Percentiles rank a stretch among this genome's conserved stretches.
Conservation (phyloP, 2,329 filamentous ascomycete genomes). For the Lachnellula occidentalis region DNA sequence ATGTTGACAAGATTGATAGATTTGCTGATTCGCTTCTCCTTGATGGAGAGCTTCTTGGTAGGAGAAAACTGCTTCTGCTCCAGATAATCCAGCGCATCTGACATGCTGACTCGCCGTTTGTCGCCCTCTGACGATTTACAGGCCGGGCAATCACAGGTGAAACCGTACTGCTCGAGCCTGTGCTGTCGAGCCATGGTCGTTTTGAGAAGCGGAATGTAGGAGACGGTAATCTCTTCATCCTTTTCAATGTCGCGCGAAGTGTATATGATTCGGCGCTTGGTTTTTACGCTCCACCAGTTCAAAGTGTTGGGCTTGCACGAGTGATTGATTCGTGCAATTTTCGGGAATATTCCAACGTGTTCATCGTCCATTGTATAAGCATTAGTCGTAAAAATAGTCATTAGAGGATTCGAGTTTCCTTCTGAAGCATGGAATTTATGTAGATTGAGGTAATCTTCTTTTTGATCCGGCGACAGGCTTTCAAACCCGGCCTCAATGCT, state of each 20-base stretch:
- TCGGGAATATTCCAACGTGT: constrained; percentile 32
- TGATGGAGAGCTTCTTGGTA: constrained; percentile 8
- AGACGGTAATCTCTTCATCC: constrained; percentile 36
- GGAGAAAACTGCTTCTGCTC: constrained; percentile 25
- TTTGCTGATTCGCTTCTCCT: constrained; percentile 13
- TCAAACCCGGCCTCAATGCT: constrained; percentile 26
- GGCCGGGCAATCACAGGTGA: constrained; percentile 34
- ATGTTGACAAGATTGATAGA: constrained; percentile 18
- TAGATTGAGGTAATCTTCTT: constrained; percentile 12
- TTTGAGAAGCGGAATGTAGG: constrained; percentile 28
- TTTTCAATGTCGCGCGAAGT: constrained; percentile 31
- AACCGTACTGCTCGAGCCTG: constrained; percentile 30
- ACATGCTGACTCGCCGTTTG: constrained; percentile 29
- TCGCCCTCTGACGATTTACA: constrained; percentile 30
- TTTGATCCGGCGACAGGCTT: constrained; percentile 5
- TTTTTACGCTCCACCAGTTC: constrained; percentile 33
- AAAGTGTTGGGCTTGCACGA: constrained; percentile 34
- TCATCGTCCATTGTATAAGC: constrained; percentile 24
- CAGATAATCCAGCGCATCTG: constrained; percentile 31
- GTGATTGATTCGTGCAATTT: constrained; percentile 35
- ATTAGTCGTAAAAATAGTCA: constrained; percentile 21
- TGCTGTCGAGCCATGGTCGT: constrained; percentile 23
- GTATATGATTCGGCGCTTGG: constrained; percentile 30
- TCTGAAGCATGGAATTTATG: constrained; percentile 15
- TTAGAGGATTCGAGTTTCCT: constrained; percentile 24